phyloP scores from a whole-genome alignment of 2,329 filamentous ascomycete species.

The Metarhizium humberi region DNA sequence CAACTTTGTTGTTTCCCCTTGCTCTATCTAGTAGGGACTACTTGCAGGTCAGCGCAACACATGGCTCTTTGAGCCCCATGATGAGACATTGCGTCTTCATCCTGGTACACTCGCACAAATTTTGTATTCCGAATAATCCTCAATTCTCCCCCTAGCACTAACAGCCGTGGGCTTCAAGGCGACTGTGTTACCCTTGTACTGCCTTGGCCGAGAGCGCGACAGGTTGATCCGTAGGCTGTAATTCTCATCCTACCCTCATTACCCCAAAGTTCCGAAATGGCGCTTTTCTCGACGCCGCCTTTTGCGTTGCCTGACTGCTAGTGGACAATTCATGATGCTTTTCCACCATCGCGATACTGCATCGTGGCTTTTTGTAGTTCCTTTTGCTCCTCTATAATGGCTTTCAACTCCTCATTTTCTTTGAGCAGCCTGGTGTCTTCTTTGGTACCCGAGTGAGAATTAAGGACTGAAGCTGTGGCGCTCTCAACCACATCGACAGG shows the following conservation, averaged over 20 bases:
- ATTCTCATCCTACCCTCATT: too few relatives aligned
- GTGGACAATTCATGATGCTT: constrained; percentile 1
- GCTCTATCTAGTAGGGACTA: background rate
- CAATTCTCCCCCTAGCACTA: background rate
- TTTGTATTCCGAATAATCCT: background rate
- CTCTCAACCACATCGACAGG: constrained; percentile 33
- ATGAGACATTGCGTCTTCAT: background rate
- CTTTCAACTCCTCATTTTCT: constrained; percentile 35
- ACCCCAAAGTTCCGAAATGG: background rate
- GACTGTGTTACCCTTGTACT: background rate
- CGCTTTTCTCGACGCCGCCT: background rate
- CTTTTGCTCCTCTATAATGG: constrained; percentile 34
- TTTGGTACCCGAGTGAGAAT: background rate
- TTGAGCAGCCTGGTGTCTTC: constrained; percentile 16
- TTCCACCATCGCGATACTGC: constrained; percentile 1
- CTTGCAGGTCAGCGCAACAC: background rate
- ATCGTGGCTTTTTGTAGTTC: constrained; percentile 14
- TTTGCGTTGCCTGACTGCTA: background rate
- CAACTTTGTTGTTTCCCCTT: background rate
- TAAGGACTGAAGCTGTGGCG: constrained; percentile 13
- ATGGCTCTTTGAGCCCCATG: background rate
- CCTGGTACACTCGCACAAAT: background rate
- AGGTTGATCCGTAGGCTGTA: too few relatives aligned
- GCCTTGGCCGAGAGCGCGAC: too few relatives aligned
- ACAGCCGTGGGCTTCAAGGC: background rate